phyloP scores from a whole-genome alignment of 352 stramenopile genomes.

The Phytopythium montanum region DNA sequence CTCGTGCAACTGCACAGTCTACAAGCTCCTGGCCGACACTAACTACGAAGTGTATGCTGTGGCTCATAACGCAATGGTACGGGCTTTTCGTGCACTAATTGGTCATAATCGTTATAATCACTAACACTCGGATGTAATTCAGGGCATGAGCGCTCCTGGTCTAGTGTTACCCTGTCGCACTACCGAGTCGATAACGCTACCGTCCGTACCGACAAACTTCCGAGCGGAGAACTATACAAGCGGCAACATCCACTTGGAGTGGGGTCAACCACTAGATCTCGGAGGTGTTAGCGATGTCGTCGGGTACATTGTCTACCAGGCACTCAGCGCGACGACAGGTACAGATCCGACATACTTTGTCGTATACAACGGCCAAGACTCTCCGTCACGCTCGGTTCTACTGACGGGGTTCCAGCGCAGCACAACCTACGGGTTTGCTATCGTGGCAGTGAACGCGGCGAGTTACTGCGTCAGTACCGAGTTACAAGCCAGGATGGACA shows the following conservation, averaged over 20 bases:
- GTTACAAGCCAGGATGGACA: slow-evolving; percentile 16
- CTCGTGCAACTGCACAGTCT: slow-evolving; percentile 25
- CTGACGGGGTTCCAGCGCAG: slow-evolving; percentile 27
- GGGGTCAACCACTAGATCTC: slow-evolving; percentile 45
- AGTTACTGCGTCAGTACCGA: slow-evolving; percentile 42
- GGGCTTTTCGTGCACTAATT: not conserved
- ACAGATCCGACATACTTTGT: slow-evolving; percentile 23
- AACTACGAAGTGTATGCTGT: slow-evolving; percentile 49
- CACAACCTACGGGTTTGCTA: slow-evolving; percentile 35
- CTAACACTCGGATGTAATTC: not conserved
- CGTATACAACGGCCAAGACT: slow-evolving; percentile 55
- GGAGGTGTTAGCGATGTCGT: slow-evolving; percentile 36
- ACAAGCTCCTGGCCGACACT: slow-evolving; percentile 26
- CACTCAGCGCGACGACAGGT: slow-evolving; percentile 11
- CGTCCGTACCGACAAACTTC: slow-evolving; percentile 41
- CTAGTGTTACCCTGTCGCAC: slow-evolving; percentile 19
- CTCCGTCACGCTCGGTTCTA: slow-evolving; percentile 13
- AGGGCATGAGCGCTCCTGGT: slow-evolving; percentile 35
- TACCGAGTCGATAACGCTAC: slow-evolving; percentile 23
- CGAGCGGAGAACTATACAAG: slow-evolving; percentile 27
- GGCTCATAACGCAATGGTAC: slow-evolving; percentile 36
- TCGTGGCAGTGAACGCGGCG: slow-evolving; percentile 40
- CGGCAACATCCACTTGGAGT: slow-evolving; percentile 50
- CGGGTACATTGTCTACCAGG: slow-evolving; percentile 54
- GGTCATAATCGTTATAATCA: not conserved